These are phyloP conservation scores for Euphorbia schlechtendalii DNA, from an alignment of 441 rosid species.

Conservation along the genomic window DNA sequence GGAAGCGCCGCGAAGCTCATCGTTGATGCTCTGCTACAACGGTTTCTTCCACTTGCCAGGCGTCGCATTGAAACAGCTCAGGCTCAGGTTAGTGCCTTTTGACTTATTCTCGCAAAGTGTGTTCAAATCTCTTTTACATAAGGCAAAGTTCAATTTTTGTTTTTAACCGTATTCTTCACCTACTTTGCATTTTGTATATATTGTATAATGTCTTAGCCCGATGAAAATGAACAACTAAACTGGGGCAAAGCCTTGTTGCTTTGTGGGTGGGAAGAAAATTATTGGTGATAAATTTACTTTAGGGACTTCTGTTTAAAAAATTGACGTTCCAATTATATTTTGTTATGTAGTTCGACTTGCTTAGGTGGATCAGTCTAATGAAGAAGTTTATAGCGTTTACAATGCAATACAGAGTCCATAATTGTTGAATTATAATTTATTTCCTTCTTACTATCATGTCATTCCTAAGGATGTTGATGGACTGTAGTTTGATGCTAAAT, in stretches of 20 bases:
- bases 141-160: too few species aligned
- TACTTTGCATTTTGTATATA: too few species aligned
- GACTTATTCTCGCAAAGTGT: too few species aligned
- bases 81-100: conserved; percentile 68
- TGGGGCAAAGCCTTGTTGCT: background rate
- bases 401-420: background rate
- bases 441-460: background rate
- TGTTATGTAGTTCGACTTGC: background rate
- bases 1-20: conserved; percentile 94
- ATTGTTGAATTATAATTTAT: too few species aligned
- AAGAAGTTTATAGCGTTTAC: background rate
- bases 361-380: background rate
- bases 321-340: background rate
- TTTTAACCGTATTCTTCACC: too few species aligned
- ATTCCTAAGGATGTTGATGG: background rate
- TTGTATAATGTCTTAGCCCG: background rate
- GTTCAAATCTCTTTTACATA: too few species aligned
- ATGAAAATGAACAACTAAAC: background rate
- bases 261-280: background rate
- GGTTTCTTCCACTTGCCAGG: conserved; percentile 94
- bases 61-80: conserved; percentile 99
- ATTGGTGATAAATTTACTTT: background rate
- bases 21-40: conserved; percentile 94
- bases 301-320: background rate
- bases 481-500: background rate